Evolutionary conservation across 139 green algal genomes (phyloP).

Genomic region (Chlamydomonas eustigma): DNA sequence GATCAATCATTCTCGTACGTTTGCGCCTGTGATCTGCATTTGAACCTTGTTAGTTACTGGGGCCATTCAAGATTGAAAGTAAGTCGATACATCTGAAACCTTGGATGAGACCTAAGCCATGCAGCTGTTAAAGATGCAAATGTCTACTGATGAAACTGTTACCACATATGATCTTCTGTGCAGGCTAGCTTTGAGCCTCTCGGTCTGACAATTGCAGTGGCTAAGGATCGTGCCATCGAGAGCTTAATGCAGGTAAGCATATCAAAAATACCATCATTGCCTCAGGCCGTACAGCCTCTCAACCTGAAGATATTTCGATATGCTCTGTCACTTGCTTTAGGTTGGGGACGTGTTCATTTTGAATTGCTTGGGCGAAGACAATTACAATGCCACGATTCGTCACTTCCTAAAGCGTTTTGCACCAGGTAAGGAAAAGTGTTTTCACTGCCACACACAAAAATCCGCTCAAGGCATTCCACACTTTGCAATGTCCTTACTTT

Average conservation of each 20-base stretch:
- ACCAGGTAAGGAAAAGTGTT: too few relatives aligned
- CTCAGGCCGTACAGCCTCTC: too few relatives aligned
- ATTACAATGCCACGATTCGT: conserved; percentile 77
- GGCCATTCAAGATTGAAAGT: too few relatives aligned
- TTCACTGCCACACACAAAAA: conserved; percentile 35
- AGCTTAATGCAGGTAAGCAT: conserved; percentile 90
- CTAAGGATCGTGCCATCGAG: conserved; percentile 98
- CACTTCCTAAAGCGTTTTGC: conserved; percentile 88
- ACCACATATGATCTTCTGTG: not conserved
- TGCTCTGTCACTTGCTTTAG: too few relatives aligned
- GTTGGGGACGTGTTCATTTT: conserved; percentile 93
- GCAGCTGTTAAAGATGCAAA: too few relatives aligned
- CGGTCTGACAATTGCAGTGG: conserved; percentile 91
- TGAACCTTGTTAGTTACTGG: too few relatives aligned
- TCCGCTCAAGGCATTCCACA: conserved; percentile 25
- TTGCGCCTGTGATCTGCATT: too few relatives aligned
- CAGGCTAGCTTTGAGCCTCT: conserved; percentile 96
- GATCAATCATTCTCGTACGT: conserved; percentile 80
- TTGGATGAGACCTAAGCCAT: too few relatives aligned
- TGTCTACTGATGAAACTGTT: not conserved
- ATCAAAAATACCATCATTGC: too few relatives aligned
- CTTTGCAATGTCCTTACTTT: too few relatives aligned
- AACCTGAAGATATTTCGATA: too few relatives aligned
- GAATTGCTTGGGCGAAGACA: conserved; percentile 86
- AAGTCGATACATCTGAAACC: too few relatives aligned